Percentiles rank a stretch among this genome's conserved stretches.
Conservation (phyloP, 169 alveolate genomes). For the Perkinsus olseni region DNA sequence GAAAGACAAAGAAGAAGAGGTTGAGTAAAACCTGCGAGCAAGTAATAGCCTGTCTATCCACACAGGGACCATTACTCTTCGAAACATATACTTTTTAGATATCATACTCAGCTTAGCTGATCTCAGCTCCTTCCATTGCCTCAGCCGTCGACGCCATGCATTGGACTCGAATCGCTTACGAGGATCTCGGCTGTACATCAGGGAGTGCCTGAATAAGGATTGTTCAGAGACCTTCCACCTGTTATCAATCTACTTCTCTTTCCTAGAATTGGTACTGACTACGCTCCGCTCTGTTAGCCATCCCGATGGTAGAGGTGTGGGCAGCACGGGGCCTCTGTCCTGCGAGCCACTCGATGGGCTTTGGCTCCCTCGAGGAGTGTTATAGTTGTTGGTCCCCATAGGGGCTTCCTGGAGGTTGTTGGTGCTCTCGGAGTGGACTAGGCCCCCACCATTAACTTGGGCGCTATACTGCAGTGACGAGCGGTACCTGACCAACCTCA, state of each 20-base stretch:
- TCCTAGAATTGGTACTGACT: neutral
- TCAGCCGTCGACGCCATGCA: neutral
- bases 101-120: neutral
- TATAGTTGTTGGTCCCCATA: neutral
- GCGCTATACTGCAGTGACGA: neutral
- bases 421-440: neutral
- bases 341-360: neutral
- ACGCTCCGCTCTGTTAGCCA: neutral
- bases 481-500: neutral
- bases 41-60: neutral
- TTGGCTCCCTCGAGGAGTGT: neutral
- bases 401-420: neutral
- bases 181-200: neutral
- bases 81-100: neutral
- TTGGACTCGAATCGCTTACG: neutral
- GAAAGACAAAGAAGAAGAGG: neutral
- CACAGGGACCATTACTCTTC: neutral
- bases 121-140: neutral
- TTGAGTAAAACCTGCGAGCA: neutral
- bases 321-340: neutral
- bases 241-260: neutral
- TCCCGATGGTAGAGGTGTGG: neutral
- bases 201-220: neutral
- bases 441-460: neutral
- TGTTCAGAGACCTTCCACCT: neutral